phyloP scores from a whole-genome alignment of 148 eudicot species.

The Spergularia bocconei region DNA sequence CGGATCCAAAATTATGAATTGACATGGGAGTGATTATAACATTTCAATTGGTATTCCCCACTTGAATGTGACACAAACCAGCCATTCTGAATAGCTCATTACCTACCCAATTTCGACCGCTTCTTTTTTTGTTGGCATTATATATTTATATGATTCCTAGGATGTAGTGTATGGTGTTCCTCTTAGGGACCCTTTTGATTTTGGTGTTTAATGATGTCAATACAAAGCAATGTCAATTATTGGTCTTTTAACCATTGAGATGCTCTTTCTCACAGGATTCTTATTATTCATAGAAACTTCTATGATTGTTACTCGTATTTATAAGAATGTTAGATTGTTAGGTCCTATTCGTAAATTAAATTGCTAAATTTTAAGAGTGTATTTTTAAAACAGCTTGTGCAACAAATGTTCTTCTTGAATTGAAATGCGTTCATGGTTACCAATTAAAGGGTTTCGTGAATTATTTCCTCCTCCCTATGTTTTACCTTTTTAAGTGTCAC shows the following conservation, averaged over 20 bases:
- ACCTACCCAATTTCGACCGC: slow-evolving; percentile 7
- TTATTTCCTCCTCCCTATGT: too few relatives aligned
- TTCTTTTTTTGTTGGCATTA: slow-evolving; percentile 1
- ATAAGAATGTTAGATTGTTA: neutral
- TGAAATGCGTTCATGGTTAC: too few relatives aligned
- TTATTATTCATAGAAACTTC: neutral
- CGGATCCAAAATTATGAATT: neutral
- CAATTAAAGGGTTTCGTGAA: too few relatives aligned
- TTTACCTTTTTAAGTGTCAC: too few relatives aligned
- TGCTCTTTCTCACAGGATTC: neutral
- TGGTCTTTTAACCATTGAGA: neutral
- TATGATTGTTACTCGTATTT: neutral
- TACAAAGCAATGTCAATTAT: slow-evolving; percentile 1
- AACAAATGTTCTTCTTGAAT: neutral
- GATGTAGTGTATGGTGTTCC: neutral
- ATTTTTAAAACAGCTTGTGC: neutral
- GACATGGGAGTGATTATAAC: neutral
- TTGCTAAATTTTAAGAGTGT: too few relatives aligned
- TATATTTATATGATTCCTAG: neutral
- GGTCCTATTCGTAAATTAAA: neutral
- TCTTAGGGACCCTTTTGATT: slow-evolving; percentile 5
- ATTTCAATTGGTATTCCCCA: neutral
- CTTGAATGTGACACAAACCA: slow-evolving; percentile 11
- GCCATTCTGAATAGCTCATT: neutral
- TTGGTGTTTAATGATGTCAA: slow-evolving; percentile 9